phyloP scores from a whole-genome alignment of 2,329 filamentous ascomycete species.

The Sporothrix pallida region DNA sequence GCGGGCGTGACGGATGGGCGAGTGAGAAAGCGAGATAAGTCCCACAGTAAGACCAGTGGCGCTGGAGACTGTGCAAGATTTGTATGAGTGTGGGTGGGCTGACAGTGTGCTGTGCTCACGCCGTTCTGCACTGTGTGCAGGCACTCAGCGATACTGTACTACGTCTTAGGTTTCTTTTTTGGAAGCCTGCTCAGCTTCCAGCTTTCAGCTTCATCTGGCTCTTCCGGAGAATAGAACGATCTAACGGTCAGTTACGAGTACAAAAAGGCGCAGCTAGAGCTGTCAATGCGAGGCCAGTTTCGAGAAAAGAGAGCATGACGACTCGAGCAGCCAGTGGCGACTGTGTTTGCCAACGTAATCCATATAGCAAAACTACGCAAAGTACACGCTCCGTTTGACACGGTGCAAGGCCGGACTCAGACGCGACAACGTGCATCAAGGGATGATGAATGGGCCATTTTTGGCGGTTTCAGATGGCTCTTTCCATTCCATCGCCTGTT shows the following conservation, averaged over 20 bases:
- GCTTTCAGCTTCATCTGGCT: slow-evolving; percentile 9
- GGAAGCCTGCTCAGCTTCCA: neutral
- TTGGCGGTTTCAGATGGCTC: slow-evolving; percentile 23
- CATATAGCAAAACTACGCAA: neutral
- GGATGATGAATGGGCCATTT: slow-evolving; percentile 24
- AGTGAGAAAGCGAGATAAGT: slow-evolving; percentile 28
- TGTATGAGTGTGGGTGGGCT: slow-evolving; percentile 24
- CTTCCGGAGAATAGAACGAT: neutral
- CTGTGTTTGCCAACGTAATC: neutral
- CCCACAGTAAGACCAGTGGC: slow-evolving; percentile 32
- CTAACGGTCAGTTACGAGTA: neutral
- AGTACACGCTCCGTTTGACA: neutral
- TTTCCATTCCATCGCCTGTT: slow-evolving; percentile 12
- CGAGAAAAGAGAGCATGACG: neutral
- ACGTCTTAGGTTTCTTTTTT: neutral
- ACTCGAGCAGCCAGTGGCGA: neutral
- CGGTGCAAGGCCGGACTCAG: neutral
- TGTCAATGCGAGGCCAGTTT: neutral
- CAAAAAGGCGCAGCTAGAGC: slow-evolving; percentile 5
- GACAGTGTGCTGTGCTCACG: slow-evolving; percentile 24
- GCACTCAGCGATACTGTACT: slow-evolving; percentile 23
- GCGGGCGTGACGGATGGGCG: neutral
- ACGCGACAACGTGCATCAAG: slow-evolving; percentile 26
- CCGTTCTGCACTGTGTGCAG: neutral
- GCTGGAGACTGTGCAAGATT: slow-evolving; percentile 30